Base-by-base conservation (phyloP, 75 land plant species). In the Pinus albicaulis region DNA sequence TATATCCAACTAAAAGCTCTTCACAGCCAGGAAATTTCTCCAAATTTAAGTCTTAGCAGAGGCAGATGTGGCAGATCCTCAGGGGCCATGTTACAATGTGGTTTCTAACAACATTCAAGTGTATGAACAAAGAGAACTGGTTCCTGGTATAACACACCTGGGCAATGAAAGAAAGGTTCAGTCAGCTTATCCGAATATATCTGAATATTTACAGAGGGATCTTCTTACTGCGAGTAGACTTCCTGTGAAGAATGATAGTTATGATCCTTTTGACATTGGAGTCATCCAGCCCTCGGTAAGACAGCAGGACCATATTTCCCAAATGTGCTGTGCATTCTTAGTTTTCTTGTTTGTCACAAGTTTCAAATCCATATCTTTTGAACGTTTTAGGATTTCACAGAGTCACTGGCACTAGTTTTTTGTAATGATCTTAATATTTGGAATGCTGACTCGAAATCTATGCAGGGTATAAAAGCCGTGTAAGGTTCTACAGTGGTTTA, bases 401-500 rank as follows among this genome's bases (percentile, higher is more conserved):
- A 36, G 7, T 36, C 22, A 66, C 5, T 66, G 11, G 31, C 41
- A 66, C 20, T 36, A 17, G 14, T 19, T 36, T 26, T 66, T 66
- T 17, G 20, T 66, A 26, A n/a, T 20, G 16, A 66, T 66, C 7
- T 2, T n/a, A 17, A 38, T 17, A 38, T 19, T 66, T 66, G 70
- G 41, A 38, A 66, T 36, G 31, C 4, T 20, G 55, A 8, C 17
- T 62, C 23, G 10, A 58, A 25, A 41, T 56, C 52, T 77, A 22
- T 83, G 53, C 88, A 97, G 98, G 95, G 28, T 97, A 84, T 77
- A 89, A 71, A 69, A 94, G 90, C 41, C 87, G 88, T 59, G 91
- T 87, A 31, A 83, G 74, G 71, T 97, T 82, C 81, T 61, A 72
- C 22, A 84, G 77, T 71, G 76, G 88, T 16, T 69, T 84, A 31